Conservation (phyloP, 2,329 filamentous ascomycete genomes). For the Neopestalotiopsis rosae region DNA sequence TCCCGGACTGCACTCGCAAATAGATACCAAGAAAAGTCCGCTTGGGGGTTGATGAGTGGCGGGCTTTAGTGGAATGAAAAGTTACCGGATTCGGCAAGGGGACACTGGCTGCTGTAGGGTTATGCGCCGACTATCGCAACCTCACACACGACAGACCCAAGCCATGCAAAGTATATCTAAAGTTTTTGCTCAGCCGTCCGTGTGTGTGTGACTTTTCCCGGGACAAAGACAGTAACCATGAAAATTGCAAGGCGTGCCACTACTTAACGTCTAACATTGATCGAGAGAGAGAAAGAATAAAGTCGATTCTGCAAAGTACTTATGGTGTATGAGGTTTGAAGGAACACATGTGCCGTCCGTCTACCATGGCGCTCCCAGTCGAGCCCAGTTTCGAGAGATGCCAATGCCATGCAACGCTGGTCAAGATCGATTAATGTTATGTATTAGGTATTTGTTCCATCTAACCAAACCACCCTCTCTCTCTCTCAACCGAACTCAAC, state of each 20-base stretch:
- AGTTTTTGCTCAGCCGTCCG: not conserved
- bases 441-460: not conserved
- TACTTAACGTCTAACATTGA: not conserved
- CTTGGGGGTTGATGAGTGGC: not conserved
- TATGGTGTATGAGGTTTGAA: not conserved
- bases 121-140: not conserved
- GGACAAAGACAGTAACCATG: not conserved
- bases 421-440: not conserved
- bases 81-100: not conserved
- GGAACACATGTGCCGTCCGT: not conserved
- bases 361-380: not conserved
- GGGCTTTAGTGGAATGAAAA: not conserved
- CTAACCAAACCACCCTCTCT: not conserved
- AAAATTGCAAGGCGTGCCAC: not conserved
- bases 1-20: not conserved
- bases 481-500: slow-evolving; percentile 4
- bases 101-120: not conserved
- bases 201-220: not conserved
- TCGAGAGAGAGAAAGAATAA: too few relatives aligned
- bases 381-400: not conserved
- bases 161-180: not conserved
- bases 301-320: not conserved
- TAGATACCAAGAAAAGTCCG: slow-evolving; percentile 3
- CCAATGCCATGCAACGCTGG: not conserved
- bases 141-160: not conserved